Conservation (phyloP, 768 basidiomycete species). For the Chalciporus chontae region DNA sequence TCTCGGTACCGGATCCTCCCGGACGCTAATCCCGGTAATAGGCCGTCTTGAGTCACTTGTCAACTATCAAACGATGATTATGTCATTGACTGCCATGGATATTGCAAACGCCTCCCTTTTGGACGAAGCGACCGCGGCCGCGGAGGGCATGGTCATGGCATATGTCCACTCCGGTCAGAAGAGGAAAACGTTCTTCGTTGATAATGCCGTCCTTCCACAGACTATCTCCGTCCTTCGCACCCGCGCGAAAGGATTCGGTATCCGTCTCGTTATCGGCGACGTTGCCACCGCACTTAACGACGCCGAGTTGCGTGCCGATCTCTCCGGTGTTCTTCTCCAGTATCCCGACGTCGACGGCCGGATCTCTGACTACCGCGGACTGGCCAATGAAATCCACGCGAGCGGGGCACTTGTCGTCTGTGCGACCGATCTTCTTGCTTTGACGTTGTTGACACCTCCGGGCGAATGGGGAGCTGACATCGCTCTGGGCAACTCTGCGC, state of each 20-base stretch:
- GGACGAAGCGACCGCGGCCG: conserved; percentile 93
- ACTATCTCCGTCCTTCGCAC: conserved; percentile 87
- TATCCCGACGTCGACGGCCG: conserved; percentile 90
- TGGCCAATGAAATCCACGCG: conserved; percentile 68
- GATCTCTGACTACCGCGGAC: conserved; percentile 65
- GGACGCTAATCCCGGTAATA: conserved; percentile 30
- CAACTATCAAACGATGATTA: conserved; percentile 96
- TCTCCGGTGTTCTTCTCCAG: conserved; percentile 88
- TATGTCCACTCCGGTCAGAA: conserved; percentile 64
- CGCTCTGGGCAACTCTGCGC: conserved; percentile 90
- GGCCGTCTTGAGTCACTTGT: conserved; percentile 94
- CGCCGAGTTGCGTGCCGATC: conserved; percentile 50
- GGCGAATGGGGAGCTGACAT: conserved; percentile 99
- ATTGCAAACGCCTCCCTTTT: conserved; percentile 95
- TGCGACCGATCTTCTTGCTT: conserved; percentile 88
- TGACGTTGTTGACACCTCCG: conserved; percentile 90
- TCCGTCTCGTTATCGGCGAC: conserved; percentile 73
- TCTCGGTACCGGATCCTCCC: conserved; percentile 2
- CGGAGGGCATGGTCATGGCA: conserved; percentile 97
- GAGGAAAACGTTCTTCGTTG: conserved; percentile 83
- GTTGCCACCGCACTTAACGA: conserved; percentile 48
- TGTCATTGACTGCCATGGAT: conserved; percentile 90
- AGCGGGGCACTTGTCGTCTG: conserved; percentile 79
- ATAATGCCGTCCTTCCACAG: conserved; percentile 79
- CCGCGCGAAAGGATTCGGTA: conserved; percentile 91